Base-by-base conservation (phyloP, 139 green algal species). In the Diplosphaera chodatii region DNA sequence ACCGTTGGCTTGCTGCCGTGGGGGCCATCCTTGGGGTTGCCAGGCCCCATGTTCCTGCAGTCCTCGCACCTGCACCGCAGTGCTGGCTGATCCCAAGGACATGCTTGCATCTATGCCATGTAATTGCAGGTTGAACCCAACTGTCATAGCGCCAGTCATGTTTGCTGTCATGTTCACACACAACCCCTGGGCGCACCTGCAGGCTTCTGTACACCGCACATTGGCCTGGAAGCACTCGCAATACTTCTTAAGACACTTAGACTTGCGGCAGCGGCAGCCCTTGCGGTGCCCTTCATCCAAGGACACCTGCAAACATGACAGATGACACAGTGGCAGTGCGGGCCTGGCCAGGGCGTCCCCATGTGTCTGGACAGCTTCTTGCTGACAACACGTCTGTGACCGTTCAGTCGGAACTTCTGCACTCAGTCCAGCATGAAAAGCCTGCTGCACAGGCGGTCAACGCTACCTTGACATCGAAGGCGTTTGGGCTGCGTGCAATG, bases 151-250 rank as follows among this genome's bases (percentile, higher is more conserved):
- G n/a, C n/a, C 16, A 30, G 6, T 8, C 59, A 25, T 69, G 34
- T 2, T 55, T 28, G 30, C 33, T 4, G 18, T 23, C 15, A 41
- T 23, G 48, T 59, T 18, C 13, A 25, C 16, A 25, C 10, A 25
- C 48, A 59, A n/a, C 29, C 21, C 28, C 1, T 41, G 28, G 18
- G 13, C 70, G 72, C 69, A 91, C 78, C 76, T 80, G 87, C 87
- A 93, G 40, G 79, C 70, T n/a, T 72, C 67, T 23, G 79, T 83
- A 81, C 87, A 93, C 41, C 62, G 65, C 16, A 90, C 79, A 18
- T 66, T 29, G 5, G 75, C 78, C 48, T 91, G 85, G 70, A 82
- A 90, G 79, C 87, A 93, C 71, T 93, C 87, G 71, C 87, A 93
- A 70, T 93, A 91, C 75, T 85, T 86, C 67, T 88, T 88, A 20